Percentiles rank a stretch among this genome's conserved stretches.
Conservation (phyloP, 2,329 filamentous ascomycete species). For the Rhynchosporium graminicola region DNA sequence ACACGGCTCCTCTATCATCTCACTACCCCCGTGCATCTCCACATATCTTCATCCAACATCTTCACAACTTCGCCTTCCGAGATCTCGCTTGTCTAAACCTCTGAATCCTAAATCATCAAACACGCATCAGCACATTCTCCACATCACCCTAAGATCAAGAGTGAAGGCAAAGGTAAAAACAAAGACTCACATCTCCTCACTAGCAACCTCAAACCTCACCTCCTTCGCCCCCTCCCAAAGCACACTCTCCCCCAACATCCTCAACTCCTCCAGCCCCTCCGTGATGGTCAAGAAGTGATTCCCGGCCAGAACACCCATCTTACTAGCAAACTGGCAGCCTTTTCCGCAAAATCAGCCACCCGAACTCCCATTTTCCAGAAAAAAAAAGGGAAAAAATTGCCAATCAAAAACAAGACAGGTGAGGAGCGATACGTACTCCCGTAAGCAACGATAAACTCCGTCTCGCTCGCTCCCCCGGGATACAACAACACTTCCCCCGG, state of each 20-base stretch:
- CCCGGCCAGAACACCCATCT: constrained; percentile 34
- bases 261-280: constrained; percentile 32
- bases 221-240: constrained; percentile 36
- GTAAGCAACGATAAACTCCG: constrained; percentile 35
- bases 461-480: constrained; percentile 33
- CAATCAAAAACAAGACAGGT: too few species aligned
- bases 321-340: constrained; percentile 30
- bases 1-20: too few species aligned
- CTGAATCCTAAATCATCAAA: not conserved
- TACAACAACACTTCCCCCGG: constrained; percentile 34
- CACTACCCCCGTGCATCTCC: too few species aligned
- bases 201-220: constrained; percentile 33
- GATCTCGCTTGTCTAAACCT: not conserved
- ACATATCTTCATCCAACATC: too few species aligned
- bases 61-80: constrained; percentile 1
- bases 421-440: constrained; percentile 22
- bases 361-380: too few species aligned
- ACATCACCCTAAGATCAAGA: not conserved
- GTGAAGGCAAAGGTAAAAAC: not conserved
- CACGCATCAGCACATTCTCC: not conserved
- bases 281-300: constrained; percentile 37
- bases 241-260: constrained; percentile 30
- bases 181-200: constrained; percentile 20
- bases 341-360: too few species aligned
- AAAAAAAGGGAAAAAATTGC: too few species aligned